A percentile compares a stretch with the other conserved stretches of the same genome.
Evolutionary conservation across 1,284 basidiomycete genomes (phyloP).

Genomic region (Inonotus obliquus): DNA sequence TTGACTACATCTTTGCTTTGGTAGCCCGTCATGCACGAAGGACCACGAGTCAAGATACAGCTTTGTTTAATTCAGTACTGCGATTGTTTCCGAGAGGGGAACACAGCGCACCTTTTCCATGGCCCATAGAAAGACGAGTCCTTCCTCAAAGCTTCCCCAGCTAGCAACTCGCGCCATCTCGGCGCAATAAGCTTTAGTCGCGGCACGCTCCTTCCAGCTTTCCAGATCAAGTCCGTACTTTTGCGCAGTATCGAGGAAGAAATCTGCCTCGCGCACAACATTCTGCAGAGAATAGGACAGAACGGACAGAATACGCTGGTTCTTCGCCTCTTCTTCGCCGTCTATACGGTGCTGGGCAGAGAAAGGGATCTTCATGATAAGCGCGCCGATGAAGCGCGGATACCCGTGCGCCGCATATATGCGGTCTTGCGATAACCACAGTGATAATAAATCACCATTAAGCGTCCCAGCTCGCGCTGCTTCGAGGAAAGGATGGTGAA

Average conservation of each 20-base stretch:
- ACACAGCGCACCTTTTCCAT: conserved; percentile 59
- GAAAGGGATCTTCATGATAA: conserved; percentile 52
- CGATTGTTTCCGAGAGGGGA: not conserved
- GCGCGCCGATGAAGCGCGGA: conserved; percentile 54
- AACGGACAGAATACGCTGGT: conserved; percentile 43
- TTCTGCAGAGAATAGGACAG: conserved; percentile 51
- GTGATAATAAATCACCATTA: conserved; percentile 40
- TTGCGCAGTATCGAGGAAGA: conserved; percentile 52
- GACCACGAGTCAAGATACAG: conserved; percentile 66
- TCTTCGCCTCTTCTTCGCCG: conserved; percentile 32
- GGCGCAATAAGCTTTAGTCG: conserved; percentile 63
- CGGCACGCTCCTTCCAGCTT: conserved; percentile 51
- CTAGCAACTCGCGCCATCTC: conserved; percentile 57
- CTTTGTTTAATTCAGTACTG: conserved; percentile 20
- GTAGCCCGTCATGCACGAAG: conserved; percentile 20
- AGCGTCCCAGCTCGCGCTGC: conserved; percentile 49
- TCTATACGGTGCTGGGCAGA: conserved; percentile 30
- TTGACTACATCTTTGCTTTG: conserved; percentile 1
- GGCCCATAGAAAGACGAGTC: conserved; percentile 68
- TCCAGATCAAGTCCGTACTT: conserved; percentile 41
- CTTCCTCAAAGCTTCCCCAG: conserved; percentile 50
- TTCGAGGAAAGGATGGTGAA: conserved; percentile 50
- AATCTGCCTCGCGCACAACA: conserved; percentile 53
- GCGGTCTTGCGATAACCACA: conserved; percentile 63
- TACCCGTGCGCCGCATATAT: conserved; percentile 67